Evolutionary conservation across 2,329 filamentous ascomycete species (phyloP).

Genomic region (Coniella vitis): DNA sequence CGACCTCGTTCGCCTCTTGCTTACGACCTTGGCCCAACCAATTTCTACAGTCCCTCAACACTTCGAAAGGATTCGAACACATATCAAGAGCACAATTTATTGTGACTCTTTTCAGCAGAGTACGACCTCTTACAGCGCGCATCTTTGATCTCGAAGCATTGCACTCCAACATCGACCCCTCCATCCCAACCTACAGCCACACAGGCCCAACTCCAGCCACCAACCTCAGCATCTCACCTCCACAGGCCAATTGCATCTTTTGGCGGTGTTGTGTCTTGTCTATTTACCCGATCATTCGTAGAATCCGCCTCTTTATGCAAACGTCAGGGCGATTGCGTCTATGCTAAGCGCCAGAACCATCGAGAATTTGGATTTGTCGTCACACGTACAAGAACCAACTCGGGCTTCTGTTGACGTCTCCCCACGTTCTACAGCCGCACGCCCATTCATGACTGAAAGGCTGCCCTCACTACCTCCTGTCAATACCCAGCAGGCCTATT

Average conservation of each 20-base stretch:
- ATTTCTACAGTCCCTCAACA: too few species aligned
- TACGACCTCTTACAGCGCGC: constrained; percentile 10
- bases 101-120: too few species aligned
- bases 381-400: constrained; percentile 75
- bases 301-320: background rate
- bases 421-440: constrained; percentile 60
- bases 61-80: too few species aligned
- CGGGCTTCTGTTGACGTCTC: constrained; percentile 66
- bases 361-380: constrained; percentile 93
- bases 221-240: background rate
- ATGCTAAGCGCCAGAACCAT: constrained; percentile 37
- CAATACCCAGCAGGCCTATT: constrained; percentile 61
- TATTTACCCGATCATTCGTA: background rate
- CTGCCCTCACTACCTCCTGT: constrained; percentile 65
- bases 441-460: constrained; percentile 63
- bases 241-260: constrained; percentile 7
- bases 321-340: constrained; percentile 12
- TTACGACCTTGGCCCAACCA: background rate
- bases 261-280: constrained; percentile 7
- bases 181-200: background rate
- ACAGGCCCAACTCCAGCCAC: background rate
- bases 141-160: background rate
- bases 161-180: background rate
- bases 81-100: too few species aligned
- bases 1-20: background rate